These are phyloP conservation scores for Phaeosphaeriaceae sp. DNA, from an alignment of 2,329 filamentous ascomycete species.

Conservation along the genomic window DNA sequence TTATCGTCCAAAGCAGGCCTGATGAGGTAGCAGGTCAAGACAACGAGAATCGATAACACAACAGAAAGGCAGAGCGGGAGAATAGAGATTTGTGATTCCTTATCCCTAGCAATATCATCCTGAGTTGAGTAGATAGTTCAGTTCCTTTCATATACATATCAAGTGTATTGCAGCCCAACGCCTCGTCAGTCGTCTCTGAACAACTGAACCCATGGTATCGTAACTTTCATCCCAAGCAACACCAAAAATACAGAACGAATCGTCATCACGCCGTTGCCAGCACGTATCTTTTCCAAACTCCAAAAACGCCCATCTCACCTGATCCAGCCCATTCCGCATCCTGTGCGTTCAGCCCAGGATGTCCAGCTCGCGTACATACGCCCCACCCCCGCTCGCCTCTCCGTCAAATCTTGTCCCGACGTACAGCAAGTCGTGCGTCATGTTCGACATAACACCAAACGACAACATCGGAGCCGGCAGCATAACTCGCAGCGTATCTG, in stretches of 20 bases:
- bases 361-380: slow-evolving; percentile 13
- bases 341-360: slow-evolving; percentile 7
- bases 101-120: too few relatives aligned
- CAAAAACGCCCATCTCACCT: background rate
- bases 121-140: too few relatives aligned
- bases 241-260: background rate
- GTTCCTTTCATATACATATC: too few relatives aligned
- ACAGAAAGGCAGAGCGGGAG: too few relatives aligned
- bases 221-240: too few relatives aligned
- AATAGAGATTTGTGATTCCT: too few relatives aligned
- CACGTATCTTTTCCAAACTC: background rate
- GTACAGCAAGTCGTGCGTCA: slow-evolving; percentile 5
- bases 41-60: too few relatives aligned
- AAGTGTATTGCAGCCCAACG: too few relatives aligned
- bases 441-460: slow-evolving; percentile 1
- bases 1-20: too few relatives aligned
- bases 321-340: background rate
- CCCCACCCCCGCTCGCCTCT: background rate
- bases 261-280: background rate
- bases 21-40: too few relatives aligned
- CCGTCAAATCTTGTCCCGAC: slow-evolving; percentile 9
- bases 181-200: too few relatives aligned
- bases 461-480: background rate
- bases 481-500: background rate
- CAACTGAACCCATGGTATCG: too few relatives aligned